These are phyloP conservation scores for Mucor lusitanicus DNA, from an alignment of 371 early-diverging fungal species.

Conservation along the genomic window DNA sequence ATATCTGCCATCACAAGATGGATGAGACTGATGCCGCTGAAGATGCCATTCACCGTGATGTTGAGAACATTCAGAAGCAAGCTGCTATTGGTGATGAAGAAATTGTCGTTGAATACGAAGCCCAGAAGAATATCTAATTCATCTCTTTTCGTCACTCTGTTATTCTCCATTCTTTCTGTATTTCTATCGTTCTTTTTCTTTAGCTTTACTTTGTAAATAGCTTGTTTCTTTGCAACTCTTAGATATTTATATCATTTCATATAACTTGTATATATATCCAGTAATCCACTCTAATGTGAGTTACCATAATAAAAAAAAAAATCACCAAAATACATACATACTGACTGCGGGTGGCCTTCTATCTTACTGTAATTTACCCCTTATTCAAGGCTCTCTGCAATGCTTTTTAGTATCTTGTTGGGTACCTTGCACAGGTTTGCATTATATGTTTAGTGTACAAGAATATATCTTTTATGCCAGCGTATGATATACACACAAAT, in stretches of 20 bases:
- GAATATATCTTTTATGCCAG: no score
- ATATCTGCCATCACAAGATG: slow-evolving; percentile 23
- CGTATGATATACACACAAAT: no score
- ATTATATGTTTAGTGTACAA: no score
- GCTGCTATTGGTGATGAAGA: slow-evolving; percentile 4
- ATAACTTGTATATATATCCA: not conserved
- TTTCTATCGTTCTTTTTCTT: not conserved
- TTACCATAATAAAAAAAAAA: not conserved
- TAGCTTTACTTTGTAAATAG: not conserved
- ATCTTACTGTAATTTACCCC: no score
- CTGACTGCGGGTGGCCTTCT: no score
- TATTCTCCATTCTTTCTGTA: not conserved
- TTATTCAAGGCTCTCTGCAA: no score
- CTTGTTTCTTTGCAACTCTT: not conserved
- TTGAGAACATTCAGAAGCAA: not conserved
- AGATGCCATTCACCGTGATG: slow-evolving; percentile 21
- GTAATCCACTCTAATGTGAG: not conserved
- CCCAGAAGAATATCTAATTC: slow-evolving; percentile 3
- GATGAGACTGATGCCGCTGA: slow-evolving; percentile 23
- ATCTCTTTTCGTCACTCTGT: no score
- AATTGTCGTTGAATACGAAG: slow-evolving; percentile 9
- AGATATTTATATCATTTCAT: not conserved
- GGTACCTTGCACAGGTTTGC: no score
- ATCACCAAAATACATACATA: no score
- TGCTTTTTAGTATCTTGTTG: no score